Percentiles rank a stretch among this genome's conserved stretches.
Conservation (phyloP, 2,329 filamentous ascomycete genomes). For the Hypoxylon sp. region DNA sequence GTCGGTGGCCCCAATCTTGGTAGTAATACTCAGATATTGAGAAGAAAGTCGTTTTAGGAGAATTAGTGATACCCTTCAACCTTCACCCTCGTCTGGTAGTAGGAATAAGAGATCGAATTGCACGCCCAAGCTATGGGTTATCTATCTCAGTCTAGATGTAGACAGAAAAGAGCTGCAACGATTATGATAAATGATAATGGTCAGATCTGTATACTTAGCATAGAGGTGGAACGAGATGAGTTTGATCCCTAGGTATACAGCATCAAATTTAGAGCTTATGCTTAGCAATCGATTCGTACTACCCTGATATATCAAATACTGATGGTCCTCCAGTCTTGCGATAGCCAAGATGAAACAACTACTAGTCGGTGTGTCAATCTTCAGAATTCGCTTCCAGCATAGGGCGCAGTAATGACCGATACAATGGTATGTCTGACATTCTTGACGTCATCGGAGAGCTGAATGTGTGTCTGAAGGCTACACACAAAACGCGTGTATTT, state of each 20-base stretch:
- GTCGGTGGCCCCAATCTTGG: background rate
- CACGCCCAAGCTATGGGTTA: background rate
- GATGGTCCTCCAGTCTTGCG: slow-evolving; percentile 9
- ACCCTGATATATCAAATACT: slow-evolving; percentile 14
- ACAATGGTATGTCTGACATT: background rate
- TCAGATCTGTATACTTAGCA: slow-evolving; percentile 12
- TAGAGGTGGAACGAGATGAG: slow-evolving; percentile 13
- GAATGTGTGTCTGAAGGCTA: slow-evolving; percentile 1
- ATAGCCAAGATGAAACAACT: slow-evolving; percentile 7
- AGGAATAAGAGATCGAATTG: slow-evolving; percentile 14
- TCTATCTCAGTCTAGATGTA: background rate
- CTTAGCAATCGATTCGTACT: slow-evolving; percentile 35
- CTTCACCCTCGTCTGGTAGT: slow-evolving; percentile 2
- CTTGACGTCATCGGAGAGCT: background rate
- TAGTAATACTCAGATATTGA: background rate
- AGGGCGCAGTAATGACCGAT: background rate
- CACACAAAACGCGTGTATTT: slow-evolving; percentile 4
- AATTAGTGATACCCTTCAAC: background rate
- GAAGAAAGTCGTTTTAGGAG: background rate
- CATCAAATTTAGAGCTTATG: slow-evolving; percentile 40
- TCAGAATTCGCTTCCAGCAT: background rate
- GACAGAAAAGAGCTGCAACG: background rate
- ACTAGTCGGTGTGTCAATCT: slow-evolving; percentile 12
- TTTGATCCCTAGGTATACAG: slow-evolving; percentile 11
- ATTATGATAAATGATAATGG: slow-evolving; percentile 33